Percentiles rank a stretch among this genome's conserved stretches.
phyloP scores from a whole-genome alignment of 2,329 filamentous ascomycete genomes.

The Fusarium liriodendri region DNA sequence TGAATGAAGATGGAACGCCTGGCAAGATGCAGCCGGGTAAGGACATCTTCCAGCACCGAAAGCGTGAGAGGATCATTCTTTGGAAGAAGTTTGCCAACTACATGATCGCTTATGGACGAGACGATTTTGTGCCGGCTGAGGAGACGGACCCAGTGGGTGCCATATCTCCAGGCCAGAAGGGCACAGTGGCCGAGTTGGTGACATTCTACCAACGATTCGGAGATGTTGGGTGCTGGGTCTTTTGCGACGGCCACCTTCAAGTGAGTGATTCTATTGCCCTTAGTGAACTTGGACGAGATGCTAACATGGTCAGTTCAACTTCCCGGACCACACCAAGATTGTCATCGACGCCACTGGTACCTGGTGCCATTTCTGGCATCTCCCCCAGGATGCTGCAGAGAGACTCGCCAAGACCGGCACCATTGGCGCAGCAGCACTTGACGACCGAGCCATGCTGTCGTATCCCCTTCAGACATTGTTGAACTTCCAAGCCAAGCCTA shows the following conservation, averaged over 20 bases:
- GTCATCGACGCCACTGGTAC: conserved; percentile 80
- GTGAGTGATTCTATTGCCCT: conserved; percentile 51
- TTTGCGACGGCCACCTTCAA: conserved; percentile 82
- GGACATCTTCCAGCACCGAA: conserved; percentile 73
- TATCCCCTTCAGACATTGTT: conserved; percentile 80
- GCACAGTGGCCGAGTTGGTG: conserved; percentile 67
- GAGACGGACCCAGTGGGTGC: conserved; percentile 56
- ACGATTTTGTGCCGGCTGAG: conserved; percentile 68
- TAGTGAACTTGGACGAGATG: not conserved
- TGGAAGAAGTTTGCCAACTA: conserved; percentile 83
- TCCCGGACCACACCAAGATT: conserved; percentile 88
- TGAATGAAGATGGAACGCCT: conserved; percentile 69
- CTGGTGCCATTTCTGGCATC: conserved; percentile 82
- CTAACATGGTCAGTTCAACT: conserved; percentile 75
- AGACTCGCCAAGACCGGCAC: conserved; percentile 72
- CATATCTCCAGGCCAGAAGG: conserved; percentile 52
- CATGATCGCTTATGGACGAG: conserved; percentile 79
- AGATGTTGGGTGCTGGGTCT: conserved; percentile 85
- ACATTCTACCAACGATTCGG: conserved; percentile 86
- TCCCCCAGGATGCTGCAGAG: conserved; percentile 76
- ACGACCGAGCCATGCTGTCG: conserved; percentile 76
- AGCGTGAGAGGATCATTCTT: conserved; percentile 72
- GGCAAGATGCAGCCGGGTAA: conserved; percentile 71
- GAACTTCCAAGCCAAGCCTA: conserved; percentile 69
- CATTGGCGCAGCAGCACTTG: conserved; percentile 77